Percentiles rank a stretch among this genome's conserved stretches.
Evolutionary conservation across 139 green algal genomes (phyloP).

Genomic region (Picochlorum sp.): DNA sequence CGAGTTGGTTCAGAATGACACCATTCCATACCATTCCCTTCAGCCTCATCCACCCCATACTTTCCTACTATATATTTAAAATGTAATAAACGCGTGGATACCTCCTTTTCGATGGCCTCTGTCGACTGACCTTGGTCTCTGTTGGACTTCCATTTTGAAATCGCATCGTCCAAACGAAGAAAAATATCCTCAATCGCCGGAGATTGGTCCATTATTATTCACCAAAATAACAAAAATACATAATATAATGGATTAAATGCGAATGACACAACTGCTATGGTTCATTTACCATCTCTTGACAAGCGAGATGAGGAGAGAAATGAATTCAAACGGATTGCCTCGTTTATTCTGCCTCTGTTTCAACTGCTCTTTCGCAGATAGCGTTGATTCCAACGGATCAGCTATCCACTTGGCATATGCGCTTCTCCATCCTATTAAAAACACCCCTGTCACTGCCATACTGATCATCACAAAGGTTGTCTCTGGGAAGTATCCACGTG

Average conservation of each 20-base stretch:
- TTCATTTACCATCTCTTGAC: slow-evolving; percentile 47
- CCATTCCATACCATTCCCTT: too few relatives aligned
- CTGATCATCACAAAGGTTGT: slow-evolving; percentile 59
- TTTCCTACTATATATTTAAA: too few relatives aligned
- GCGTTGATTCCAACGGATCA: slow-evolving; percentile 10
- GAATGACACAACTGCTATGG: too few relatives aligned
- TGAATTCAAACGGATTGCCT: slow-evolving; percentile 58
- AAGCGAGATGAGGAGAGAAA: slow-evolving; percentile 47
- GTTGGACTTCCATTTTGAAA: too few relatives aligned
- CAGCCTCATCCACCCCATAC: too few relatives aligned
- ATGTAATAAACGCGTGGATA: too few relatives aligned
- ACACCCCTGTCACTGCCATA: slow-evolving; percentile 46
- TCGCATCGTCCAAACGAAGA: too few relatives aligned
- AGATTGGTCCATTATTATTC: not conserved
- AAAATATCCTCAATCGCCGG: not conserved
- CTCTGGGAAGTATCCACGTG: slow-evolving; percentile 54
- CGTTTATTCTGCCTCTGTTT: slow-evolving; percentile 33
- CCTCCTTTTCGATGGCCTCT: too few relatives aligned
- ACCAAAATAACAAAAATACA: too few relatives aligned
- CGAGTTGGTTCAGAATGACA: too few relatives aligned
- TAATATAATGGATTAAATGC: too few relatives aligned
- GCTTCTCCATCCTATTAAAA: slow-evolving; percentile 63
- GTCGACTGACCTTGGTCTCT: too few relatives aligned
- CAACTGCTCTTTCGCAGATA: slow-evolving; percentile 12
- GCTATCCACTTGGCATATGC: slow-evolving; percentile 37